These are phyloP conservation scores for Cladorrhinum sp. DNA, from an alignment of 2,329 filamentous ascomycete species.

Conservation along the genomic window DNA sequence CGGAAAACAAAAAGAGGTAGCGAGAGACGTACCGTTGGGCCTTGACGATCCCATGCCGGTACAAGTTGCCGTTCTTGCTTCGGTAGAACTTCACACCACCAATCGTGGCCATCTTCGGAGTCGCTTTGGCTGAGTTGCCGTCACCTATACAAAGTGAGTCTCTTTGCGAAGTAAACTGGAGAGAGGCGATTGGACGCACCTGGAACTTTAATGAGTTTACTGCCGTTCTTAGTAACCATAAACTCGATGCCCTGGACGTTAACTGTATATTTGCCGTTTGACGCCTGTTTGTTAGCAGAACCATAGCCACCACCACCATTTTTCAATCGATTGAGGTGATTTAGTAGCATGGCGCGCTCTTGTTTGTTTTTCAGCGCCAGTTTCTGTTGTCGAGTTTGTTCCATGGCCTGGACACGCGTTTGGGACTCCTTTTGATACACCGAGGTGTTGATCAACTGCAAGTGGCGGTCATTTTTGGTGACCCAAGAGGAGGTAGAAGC, in stretches of 20 bases:
- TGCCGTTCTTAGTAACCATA: constrained; percentile 70
- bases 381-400: constrained; percentile 62
- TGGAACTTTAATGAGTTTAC: constrained; percentile 72
- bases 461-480: constrained; percentile 69
- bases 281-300: constrained; percentile 31
- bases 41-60: constrained; percentile 71
- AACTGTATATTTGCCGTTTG: constrained; percentile 56
- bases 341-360: constrained; percentile 58
- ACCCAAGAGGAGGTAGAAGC: constrained; percentile 57
- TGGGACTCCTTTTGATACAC: constrained; percentile 74
- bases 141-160: constrained; percentile 46
- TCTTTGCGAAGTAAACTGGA: constrained; percentile 30
- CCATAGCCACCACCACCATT: constrained; percentile 21
- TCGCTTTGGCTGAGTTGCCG: constrained; percentile 59
- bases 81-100: constrained; percentile 80
- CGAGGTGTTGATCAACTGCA: constrained; percentile 77
- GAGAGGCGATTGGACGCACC: constrained; percentile 50
- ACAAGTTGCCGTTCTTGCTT: constrained; percentile 84
- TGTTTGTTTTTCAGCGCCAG: constrained; percentile 50
- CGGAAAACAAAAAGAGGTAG: constrained; percentile 25
- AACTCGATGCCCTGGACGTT: constrained; percentile 71
- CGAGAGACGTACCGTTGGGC: constrained; percentile 65
- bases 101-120: constrained; percentile 69
- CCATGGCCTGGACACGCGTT: constrained; percentile 66
- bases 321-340: constrained; percentile 41